phyloP scores from a whole-genome alignment of 2,329 filamentous ascomycete genomes.

The Magnaporthiopsis poae region DNA sequence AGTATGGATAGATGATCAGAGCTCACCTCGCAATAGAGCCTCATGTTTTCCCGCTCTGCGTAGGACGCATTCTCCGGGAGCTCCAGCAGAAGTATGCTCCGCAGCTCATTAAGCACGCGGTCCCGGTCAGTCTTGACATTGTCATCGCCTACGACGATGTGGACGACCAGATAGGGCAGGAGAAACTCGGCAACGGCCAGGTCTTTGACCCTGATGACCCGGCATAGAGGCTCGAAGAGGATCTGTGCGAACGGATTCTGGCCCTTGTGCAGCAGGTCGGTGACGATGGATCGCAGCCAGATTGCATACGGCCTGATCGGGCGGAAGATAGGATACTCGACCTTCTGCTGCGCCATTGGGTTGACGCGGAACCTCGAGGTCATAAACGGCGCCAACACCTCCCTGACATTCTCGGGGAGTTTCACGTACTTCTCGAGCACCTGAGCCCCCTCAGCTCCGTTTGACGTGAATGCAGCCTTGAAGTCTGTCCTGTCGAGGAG shows the following conservation, averaged over 20 bases:
- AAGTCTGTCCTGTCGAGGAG: slow-evolving; percentile 71
- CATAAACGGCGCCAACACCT: slow-evolving; percentile 78
- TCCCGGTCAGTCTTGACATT: slow-evolving; percentile 43
- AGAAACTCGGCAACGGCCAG: slow-evolving; percentile 78
- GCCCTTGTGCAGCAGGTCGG: slow-evolving; percentile 70
- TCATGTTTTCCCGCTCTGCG: slow-evolving; percentile 61
- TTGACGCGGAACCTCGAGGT: slow-evolving; percentile 72
- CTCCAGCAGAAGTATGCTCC: slow-evolving; percentile 60
- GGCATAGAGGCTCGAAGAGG: slow-evolving; percentile 71
- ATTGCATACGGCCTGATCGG: slow-evolving; percentile 58
- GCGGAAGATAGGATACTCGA: slow-evolving; percentile 70
- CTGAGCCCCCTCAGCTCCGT: slow-evolving; percentile 39
- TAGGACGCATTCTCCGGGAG: slow-evolving; percentile 41
- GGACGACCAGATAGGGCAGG: slow-evolving; percentile 76
- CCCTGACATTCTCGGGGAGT: slow-evolving; percentile 67
- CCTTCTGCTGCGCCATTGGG: slow-evolving; percentile 44
- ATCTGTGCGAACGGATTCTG: slow-evolving; percentile 64
- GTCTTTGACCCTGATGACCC: slow-evolving; percentile 77
- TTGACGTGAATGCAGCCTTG: slow-evolving; percentile 40
- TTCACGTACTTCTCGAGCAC: slow-evolving; percentile 66
- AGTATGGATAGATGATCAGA: not conserved
- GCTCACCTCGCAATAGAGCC: slow-evolving; percentile 75
- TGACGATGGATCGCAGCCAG: slow-evolving; percentile 73
- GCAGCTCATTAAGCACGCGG: slow-evolving; percentile 62
- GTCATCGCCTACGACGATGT: slow-evolving; percentile 65